Conservation (phyloP, 1,139 yeast genomes). For the Hansenula lynferdii region DNA sequence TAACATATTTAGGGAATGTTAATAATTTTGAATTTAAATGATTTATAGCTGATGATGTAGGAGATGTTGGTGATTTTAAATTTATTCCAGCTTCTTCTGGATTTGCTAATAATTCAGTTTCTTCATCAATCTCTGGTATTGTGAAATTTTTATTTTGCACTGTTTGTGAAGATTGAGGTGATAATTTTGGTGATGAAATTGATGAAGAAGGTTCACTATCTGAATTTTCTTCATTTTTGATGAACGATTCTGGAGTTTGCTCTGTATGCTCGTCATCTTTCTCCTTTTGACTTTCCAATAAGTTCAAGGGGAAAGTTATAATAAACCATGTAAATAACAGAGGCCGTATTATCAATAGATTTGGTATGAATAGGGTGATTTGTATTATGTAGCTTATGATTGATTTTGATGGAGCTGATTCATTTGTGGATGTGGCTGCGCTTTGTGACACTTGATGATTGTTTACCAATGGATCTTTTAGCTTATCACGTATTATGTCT, state of each 20-base stretch:
- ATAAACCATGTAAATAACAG: conserved; percentile 37
- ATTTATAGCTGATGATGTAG: conserved; percentile 13
- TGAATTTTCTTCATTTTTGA: background rate
- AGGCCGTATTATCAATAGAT: conserved; percentile 40
- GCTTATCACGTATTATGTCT: background rate
- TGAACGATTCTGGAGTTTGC: conserved; percentile 16
- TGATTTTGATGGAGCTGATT: background rate
- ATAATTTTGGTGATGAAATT: background rate
- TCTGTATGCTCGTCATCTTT: conserved; percentile 24
- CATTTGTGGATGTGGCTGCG: no score
- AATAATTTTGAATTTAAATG: conserved; percentile 11
- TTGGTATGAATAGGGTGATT: conserved; percentile 36
- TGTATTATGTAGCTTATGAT: conserved; percentile 9
- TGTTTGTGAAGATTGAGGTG: background rate
- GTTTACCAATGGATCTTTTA: background rate
- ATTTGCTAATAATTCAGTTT: conserved; percentile 15
- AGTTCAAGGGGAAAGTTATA: conserved; percentile 43
- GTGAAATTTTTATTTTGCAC: conserved; percentile 4
- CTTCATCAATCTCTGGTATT: conserved; percentile 21
- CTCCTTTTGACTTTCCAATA: conserved; percentile 27
- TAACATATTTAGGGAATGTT: conserved; percentile 31
- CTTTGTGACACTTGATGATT: background rate
- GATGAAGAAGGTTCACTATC: background rate
- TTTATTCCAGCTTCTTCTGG: conserved; percentile 34
- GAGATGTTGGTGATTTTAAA: conserved; percentile 51